phyloP scores from a whole-genome alignment of 2,329 filamentous ascomycete genomes.

The Cucurbitaria berberidis region DNA sequence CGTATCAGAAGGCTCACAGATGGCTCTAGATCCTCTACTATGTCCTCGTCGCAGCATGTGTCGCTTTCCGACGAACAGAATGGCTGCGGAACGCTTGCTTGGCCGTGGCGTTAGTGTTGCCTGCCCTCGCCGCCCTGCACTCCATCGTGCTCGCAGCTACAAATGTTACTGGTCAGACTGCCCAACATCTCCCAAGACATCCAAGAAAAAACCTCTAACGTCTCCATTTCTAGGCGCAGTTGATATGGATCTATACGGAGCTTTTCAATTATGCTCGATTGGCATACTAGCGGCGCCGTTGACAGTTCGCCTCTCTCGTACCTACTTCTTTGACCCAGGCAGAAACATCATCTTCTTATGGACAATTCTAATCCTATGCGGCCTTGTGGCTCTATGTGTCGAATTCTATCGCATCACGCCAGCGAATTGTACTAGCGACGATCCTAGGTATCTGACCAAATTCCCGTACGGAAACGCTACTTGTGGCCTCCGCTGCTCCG shows the following conservation, averaged over 20 bases:
- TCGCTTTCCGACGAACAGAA: constrained; percentile 64
- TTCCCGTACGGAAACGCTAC: constrained; percentile 55
- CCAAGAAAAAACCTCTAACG: constrained; percentile 14
- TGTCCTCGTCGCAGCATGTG: constrained; percentile 65
- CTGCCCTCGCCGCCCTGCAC: constrained; percentile 69
- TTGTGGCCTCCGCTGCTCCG: constrained; percentile 59
- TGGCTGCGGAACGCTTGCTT: constrained; percentile 69
- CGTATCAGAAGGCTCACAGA: constrained; percentile 44
- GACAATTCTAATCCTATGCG: constrained; percentile 66
- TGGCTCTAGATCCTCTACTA: constrained; percentile 57
- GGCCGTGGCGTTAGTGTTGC: constrained; percentile 65
- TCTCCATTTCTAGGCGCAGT: constrained; percentile 59
- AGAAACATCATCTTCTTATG: constrained; percentile 71
- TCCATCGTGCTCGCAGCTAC: constrained; percentile 65
- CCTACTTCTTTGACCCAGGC: constrained; percentile 69
- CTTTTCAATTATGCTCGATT: constrained; percentile 71
- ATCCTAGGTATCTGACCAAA: constrained; percentile 41
- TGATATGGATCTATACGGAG: constrained; percentile 72
- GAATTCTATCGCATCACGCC: constrained; percentile 66
- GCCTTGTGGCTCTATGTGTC: constrained; percentile 65
- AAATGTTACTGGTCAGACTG: constrained; percentile 62
- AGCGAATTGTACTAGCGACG: constrained; percentile 51
- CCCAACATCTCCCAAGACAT: constrained; percentile 4
- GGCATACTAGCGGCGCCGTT: constrained; percentile 69
- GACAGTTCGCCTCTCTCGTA: constrained; percentile 65